phyloP scores from a whole-genome alignment of 805 yeast genomes.

The Candida pini region DNA sequence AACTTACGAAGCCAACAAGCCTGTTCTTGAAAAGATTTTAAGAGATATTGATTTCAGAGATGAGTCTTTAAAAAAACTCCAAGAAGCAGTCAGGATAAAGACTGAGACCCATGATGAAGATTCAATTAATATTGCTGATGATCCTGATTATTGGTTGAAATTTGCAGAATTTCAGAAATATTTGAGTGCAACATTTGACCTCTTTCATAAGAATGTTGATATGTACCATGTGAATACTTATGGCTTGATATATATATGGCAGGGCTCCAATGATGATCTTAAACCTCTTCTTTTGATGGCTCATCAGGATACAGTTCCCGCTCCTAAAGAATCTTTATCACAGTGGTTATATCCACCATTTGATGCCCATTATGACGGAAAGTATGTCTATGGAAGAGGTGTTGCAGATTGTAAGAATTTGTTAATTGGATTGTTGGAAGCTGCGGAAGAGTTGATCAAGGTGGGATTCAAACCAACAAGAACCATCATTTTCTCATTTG shows the following conservation, averaged over 20 bases:
- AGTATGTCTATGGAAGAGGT: conserved; percentile 68
- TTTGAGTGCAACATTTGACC: conserved; percentile 50
- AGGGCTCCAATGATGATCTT: conserved; percentile 44
- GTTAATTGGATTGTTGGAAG: conserved; percentile 57
- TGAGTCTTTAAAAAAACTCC: conserved; percentile 34
- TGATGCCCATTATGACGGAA: conserved; percentile 57
- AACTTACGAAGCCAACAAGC: conserved; percentile 8
- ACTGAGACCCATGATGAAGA: conserved; percentile 41
- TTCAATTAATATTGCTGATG: conserved; percentile 40
- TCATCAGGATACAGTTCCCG: conserved; percentile 77
- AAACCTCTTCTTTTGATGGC: conserved; percentile 66
- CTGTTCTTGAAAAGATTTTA: conserved; percentile 21
- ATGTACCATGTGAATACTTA: conserved; percentile 54
- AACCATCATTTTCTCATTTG: conserved; percentile 57
- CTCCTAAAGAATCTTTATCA: conserved; percentile 47
- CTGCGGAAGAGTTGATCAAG: conserved; percentile 48
- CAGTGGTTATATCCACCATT: conserved; percentile 68
- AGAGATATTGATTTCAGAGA: conserved; percentile 25
- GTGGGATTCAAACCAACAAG: conserved; percentile 55
- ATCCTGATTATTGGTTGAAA: conserved; percentile 44
- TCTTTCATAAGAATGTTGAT: conserved; percentile 39
- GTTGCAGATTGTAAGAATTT: conserved; percentile 65
- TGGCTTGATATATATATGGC: conserved; percentile 58
- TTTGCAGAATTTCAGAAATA: conserved; percentile 47
- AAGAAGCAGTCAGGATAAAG: conserved; percentile 43